phyloP scores from a whole-genome alignment of 495 filamentous ascomycete genomes.

The Talaromyces thailandensis region DNA sequence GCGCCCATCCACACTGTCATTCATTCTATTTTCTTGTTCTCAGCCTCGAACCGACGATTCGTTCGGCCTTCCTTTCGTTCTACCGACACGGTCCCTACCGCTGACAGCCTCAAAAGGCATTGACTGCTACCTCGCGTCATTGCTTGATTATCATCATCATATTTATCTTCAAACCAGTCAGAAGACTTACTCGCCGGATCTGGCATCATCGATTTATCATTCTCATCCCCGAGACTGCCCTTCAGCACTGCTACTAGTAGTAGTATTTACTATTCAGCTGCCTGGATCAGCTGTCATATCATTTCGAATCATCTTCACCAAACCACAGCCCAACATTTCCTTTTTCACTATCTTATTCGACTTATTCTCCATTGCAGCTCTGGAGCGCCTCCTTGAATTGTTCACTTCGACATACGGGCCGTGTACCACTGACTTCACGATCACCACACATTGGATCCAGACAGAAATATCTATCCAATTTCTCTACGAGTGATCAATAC shows the following conservation, averaged over 20 bases:
- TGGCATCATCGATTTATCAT: background rate
- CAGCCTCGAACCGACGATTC: background rate
- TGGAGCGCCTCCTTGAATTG: slow-evolving; percentile 1
- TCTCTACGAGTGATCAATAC: background rate
- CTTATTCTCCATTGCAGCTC: background rate
- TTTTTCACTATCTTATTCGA: background rate
- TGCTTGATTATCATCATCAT: background rate
- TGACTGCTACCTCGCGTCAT: background rate
- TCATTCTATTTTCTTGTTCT: slow-evolving; percentile 3
- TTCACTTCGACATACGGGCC: background rate
- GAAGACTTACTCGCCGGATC: background rate
- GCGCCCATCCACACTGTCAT: slow-evolving; percentile 1
- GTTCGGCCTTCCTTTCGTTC: background rate
- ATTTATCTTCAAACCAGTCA: background rate
- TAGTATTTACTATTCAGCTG: background rate
- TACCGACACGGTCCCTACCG: background rate
- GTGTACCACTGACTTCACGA: background rate
- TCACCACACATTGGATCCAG: background rate
- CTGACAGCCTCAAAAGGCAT: background rate
- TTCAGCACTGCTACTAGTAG: background rate
- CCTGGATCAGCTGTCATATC: slow-evolving; percentile 3
- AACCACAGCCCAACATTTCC: background rate
- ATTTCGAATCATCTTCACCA: background rate
- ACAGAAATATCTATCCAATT: background rate
- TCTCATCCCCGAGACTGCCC: background rate